phyloP scores from a whole-genome alignment of 345 rosid genomes.

The Syzygium grande region DNA sequence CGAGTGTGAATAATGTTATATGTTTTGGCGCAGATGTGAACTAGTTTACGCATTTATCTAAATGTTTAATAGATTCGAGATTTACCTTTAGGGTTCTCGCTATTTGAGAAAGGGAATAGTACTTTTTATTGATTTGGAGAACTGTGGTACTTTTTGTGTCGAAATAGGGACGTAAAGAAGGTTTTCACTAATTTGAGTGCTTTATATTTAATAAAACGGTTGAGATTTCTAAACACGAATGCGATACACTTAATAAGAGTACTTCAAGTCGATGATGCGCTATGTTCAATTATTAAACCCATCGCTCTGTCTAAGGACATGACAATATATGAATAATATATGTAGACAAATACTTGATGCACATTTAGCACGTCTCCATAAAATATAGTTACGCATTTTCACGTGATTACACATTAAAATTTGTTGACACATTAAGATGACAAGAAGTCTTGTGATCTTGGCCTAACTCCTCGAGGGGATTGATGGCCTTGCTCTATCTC shows the following conservation, averaged over 20 bases:
- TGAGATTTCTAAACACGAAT: background rate
- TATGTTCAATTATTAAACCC: background rate
- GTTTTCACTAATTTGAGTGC: background rate
- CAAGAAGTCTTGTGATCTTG: rapidly evolving
- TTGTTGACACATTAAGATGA: background rate
- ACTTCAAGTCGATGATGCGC: rapidly evolving
- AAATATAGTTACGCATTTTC: background rate
- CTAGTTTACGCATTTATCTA: background rate
- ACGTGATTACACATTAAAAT: background rate
- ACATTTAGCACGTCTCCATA: background rate
- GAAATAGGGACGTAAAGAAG: background rate
- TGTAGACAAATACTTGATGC: background rate
- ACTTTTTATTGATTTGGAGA: background rate
- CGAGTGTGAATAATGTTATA: background rate
- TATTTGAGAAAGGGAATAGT: background rate
- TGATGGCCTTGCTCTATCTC: background rate
- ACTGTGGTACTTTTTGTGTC: background rate
- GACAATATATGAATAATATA: background rate
- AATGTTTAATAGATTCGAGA: background rate
- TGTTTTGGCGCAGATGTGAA: background rate
- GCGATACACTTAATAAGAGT: background rate
- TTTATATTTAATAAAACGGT: background rate
- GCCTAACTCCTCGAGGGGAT: rapidly evolving
- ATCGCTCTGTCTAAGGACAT: rapidly evolving
- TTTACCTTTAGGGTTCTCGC: background rate